Base-by-base conservation (phyloP, 345 rosid genomes). In the Lepidium aucheri region DNA sequence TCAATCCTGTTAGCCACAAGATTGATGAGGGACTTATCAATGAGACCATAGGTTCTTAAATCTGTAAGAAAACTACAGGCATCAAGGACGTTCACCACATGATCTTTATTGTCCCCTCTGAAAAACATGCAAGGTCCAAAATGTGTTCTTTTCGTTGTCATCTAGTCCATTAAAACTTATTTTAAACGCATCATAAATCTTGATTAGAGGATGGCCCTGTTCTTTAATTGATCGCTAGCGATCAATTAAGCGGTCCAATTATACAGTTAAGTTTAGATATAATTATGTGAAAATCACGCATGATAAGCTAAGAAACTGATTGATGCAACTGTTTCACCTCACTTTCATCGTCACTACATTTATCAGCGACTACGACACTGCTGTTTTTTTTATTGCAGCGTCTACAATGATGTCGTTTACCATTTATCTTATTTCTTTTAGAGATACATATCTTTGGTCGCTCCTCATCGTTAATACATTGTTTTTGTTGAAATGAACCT, bases 101-200 rank as follows among this genome's bases (percentile, higher is more conserved):
- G 2, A n/a, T 76, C 33, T 30, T 1, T 52, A 0, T 34, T 4
- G 9, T 35, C 49, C 8, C 77, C 74, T 12, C 36, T 67, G 7
- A 78, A 78, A 80, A 80, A 59, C 79, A 78, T 16, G 79, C 81
- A 0, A 83, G 51, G 42, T 80, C 84, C 10, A 78, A 62, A 80
- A 76, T 5, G 62, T 59, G 8, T 11, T 34, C 66, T 74, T 65
- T 24, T 58, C 73, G 3, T 66, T 5, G 6, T 65, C 68, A 28
- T 62, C n/a, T 8, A 59, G 70, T 30, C 61, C 49, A 61, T 74
- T 39, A 30, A 60, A 80, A 26, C 83, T 74, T 22, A 40, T 74
- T 32, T 15, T 30, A 39, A 80, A 59, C 3, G 74, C 38, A 1
- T 59, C 22, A 0, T 8, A 65, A 28, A 83, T 62, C 0, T 76